Percentiles rank a stretch among this genome's conserved stretches.
These are phyloP conservation scores for Phytophthora pini DNA, from an alignment of 352 stramenopile species.

Conservation along the genomic window DNA sequence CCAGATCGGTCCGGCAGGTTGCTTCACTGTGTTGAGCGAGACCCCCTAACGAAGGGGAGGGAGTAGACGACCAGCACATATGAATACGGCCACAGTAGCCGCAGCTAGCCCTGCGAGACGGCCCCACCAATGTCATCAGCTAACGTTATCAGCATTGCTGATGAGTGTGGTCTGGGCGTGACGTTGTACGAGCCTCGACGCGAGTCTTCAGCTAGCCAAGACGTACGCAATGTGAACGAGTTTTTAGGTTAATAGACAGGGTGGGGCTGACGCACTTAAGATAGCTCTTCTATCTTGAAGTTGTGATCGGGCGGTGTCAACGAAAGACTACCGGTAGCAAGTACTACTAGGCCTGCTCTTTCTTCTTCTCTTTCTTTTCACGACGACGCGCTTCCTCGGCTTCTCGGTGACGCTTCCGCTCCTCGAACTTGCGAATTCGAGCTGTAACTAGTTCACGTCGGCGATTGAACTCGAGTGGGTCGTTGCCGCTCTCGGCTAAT, in stretches of 20 bases:
- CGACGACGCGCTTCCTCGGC: constrained; percentile 40
- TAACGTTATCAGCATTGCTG: neutral
- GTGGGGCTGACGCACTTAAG: constrained; percentile 21
- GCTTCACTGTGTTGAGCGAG: constrained; percentile 4
- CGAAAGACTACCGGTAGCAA: neutral
- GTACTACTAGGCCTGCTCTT: constrained; percentile 9
- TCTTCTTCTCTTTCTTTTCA: constrained; percentile 33
- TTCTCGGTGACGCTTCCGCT: constrained; percentile 55
- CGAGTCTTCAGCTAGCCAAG: constrained; percentile 1
- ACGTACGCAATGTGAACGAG: constrained; percentile 8
- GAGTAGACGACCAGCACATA: constrained; percentile 11
- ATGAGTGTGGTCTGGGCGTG: constrained; percentile 12
- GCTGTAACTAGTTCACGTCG: constrained; percentile 53
- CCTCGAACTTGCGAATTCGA: constrained; percentile 51
- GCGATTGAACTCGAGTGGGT: constrained; percentile 54
- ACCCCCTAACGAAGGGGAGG: constrained; percentile 7
- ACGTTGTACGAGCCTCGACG: neutral
- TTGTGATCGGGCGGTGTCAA: neutral
- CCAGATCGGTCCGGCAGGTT: constrained; percentile 1
- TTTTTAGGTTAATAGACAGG: constrained; percentile 40
- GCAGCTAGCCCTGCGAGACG: constrained; percentile 12
- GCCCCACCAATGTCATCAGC: neutral
- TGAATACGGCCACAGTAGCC: constrained; percentile 16
- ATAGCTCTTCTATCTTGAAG: constrained; percentile 9
- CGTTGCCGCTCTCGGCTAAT: constrained; percentile 45